A percentile compares a stretch with the other conserved stretches of the same genome.
Evolutionary conservation across 192 early-diverging fungal genomes (phyloP).

Genomic region (Thoreauomyces humboldtii): DNA sequence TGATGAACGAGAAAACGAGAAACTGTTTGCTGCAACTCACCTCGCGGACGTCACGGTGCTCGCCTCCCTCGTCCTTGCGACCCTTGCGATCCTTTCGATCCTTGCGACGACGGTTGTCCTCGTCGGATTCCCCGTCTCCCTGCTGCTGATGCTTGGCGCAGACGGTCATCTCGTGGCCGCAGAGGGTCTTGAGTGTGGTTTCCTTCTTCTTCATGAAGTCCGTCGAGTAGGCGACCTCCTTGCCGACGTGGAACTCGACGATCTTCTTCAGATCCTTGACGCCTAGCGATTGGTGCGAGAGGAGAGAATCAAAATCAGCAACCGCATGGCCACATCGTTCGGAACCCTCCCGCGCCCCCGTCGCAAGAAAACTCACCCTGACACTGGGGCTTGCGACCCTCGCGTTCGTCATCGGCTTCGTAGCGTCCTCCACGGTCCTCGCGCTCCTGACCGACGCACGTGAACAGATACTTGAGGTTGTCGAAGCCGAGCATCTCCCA

Average conservation of each 20-base stretch:
- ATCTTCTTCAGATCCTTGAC: conserved; percentile 37
- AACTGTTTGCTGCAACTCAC: too few species aligned
- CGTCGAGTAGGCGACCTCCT: conserved; percentile 31
- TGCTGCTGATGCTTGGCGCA: too few species aligned
- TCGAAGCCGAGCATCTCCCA: conserved; percentile 34
- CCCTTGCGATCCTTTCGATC: neutral
- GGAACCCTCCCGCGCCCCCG: too few species aligned
- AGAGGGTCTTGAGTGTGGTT: neutral
- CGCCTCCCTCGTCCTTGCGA: neutral
- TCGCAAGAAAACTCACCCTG: too few species aligned
- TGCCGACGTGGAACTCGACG: conserved; percentile 29
- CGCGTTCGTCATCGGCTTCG: neutral
- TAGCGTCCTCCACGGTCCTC: neutral
- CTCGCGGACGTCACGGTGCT: too few species aligned
- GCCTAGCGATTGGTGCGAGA: too few species aligned
- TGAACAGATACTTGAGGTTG: conserved; percentile 36
- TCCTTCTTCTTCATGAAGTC: conserved; percentile 33
- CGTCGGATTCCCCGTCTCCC: too few species aligned
- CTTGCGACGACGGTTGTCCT: conserved; percentile 13
- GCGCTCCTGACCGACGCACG: conserved; percentile 11
- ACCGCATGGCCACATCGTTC: too few species aligned
- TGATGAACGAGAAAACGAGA: neutral
- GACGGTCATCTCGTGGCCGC: neutral
- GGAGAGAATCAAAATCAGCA: too few species aligned
- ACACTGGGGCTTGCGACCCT: neutral